Evolutionary conservation across 805 yeast species (phyloP).

Genomic region (Clavispora asparagi): DNA sequence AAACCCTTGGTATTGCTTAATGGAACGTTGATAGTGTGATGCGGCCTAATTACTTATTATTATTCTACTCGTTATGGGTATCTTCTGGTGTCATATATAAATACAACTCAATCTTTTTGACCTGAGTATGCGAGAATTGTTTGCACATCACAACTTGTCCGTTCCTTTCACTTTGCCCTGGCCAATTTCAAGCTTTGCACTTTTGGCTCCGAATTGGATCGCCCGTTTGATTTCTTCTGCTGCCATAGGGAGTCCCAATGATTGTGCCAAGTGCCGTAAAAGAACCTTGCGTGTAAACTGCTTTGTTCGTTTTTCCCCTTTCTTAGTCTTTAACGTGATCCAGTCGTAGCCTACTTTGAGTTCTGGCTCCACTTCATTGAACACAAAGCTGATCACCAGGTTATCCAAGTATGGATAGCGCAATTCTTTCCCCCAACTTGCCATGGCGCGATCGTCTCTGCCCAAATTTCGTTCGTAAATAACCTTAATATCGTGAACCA

Average conservation of each 20-base stretch:
- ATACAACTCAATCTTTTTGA: too few relatives aligned
- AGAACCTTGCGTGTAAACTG: slow-evolving; percentile 43
- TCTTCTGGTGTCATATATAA: too few relatives aligned
- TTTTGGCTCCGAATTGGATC: slow-evolving; percentile 91
- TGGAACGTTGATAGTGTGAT: too few relatives aligned
- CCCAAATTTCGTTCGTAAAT: slow-evolving; percentile 79
- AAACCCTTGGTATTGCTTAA: too few relatives aligned
- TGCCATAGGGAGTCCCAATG: slow-evolving; percentile 49
- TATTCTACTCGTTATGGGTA: too few relatives aligned
- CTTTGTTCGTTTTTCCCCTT: slow-evolving; percentile 24
- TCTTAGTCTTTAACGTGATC: slow-evolving; percentile 16
- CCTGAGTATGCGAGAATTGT: too few relatives aligned
- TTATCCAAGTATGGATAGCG: slow-evolving; percentile 82
- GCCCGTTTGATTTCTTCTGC: slow-evolving; percentile 83
- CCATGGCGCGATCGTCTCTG: slow-evolving; percentile 85
- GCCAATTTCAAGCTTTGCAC: slow-evolving; percentile 88
- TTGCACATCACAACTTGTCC: slow-evolving; percentile 30
- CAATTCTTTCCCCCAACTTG: slow-evolving; percentile 84
- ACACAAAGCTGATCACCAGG: slow-evolving; percentile 47
- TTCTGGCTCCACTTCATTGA: slow-evolving; percentile 44
- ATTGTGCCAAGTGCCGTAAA: slow-evolving; percentile 57
- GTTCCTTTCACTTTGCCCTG: slow-evolving; percentile 76
- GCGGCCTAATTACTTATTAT: too few relatives aligned
- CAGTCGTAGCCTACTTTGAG: slow-evolving; percentile 35
- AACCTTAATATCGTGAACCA: slow-evolving; percentile 65